phyloP scores from a whole-genome alignment of 1,284 basidiomycete genomes.

The Pseudozyma sp. region DNA sequence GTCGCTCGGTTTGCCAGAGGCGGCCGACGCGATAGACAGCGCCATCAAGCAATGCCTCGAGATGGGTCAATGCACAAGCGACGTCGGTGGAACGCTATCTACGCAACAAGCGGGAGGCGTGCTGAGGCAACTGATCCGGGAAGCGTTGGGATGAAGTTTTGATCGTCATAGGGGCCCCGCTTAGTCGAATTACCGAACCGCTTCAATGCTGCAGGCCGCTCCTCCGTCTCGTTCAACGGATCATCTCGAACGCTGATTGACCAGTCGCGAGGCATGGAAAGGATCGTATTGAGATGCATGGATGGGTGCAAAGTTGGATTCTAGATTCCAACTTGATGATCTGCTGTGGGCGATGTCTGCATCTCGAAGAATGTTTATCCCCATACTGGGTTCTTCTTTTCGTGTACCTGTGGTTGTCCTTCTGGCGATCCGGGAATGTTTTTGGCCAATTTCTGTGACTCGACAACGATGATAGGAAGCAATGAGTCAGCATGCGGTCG shows the following conservation, averaged over 20 bases:
- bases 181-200: too few relatives aligned
- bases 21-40: constrained; percentile 84
- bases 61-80: constrained; percentile 82
- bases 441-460: constrained; percentile 83
- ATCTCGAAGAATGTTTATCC: constrained; percentile 12
- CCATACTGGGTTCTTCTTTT: constrained; percentile 84
- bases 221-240: background rate
- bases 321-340: constrained; percentile 3
- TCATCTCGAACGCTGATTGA: background rate
- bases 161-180: background rate
- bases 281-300: background rate
- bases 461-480: constrained; percentile 64
- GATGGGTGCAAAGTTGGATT: constrained; percentile 13
- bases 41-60: constrained; percentile 91
- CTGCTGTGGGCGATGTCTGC: background rate
- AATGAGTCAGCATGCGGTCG: too few relatives aligned
- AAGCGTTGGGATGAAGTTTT: constrained; percentile 72
- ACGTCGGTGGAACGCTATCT: constrained; percentile 82
- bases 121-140: constrained; percentile 76
- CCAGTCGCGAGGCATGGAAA: too few relatives aligned
- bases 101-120: constrained; percentile 84
- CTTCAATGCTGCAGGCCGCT: too few relatives aligned
- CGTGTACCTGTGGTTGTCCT: constrained; percentile 87
- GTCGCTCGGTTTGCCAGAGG: constrained; percentile 81
- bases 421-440: constrained; percentile 89